These are phyloP conservation scores for Trifolium dubium DNA, from an alignment of 306 rosid species.

Conservation along the genomic window DNA sequence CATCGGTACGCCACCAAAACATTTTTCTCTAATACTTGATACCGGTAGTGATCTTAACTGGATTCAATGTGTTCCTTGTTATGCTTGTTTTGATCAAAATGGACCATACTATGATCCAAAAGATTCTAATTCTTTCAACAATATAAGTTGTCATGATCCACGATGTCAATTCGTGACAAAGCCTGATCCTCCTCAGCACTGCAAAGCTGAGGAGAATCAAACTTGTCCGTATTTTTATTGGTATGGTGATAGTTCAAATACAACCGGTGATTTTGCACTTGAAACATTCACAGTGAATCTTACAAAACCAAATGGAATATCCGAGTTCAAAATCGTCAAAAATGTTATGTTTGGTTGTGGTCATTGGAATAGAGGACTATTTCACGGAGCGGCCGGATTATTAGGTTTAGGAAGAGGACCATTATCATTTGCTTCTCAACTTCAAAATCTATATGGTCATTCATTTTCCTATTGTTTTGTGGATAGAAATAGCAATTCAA, in stretches of 20 bases:
- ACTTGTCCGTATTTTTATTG: conserved; percentile 84
- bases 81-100: conserved; percentile 82
- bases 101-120: conserved; percentile 73
- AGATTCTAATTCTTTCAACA: conserved; percentile 63
- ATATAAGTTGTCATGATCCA: conserved; percentile 65
- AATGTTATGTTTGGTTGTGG: conserved; percentile 89
- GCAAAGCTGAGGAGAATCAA: conserved; percentile 60
- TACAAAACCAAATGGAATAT: conserved; percentile 43
- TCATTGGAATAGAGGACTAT: conserved; percentile 92
- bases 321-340: background rate
- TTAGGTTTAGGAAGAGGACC: conserved; percentile 87
- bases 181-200: conserved; percentile 70
- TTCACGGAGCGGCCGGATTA: conserved; percentile 87
- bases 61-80: conserved; percentile 87
- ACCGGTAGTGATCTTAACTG: conserved; percentile 94
- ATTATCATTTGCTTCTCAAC: conserved; percentile 84
- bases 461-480: conserved; percentile 89
- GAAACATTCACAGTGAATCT: conserved; percentile 75
- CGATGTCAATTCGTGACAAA: conserved; percentile 70
- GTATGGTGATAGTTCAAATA: conserved; percentile 87
- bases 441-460: conserved; percentile 81
- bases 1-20: conserved; percentile 84
- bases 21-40: conserved; percentile 77
- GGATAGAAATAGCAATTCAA: conserved; percentile 70
- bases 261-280: conserved; percentile 76